Percentiles rank a stretch among this genome's conserved stretches.
Conservation (phyloP, 768 basidiomycete genomes). For the Tricholoma sp. region DNA sequence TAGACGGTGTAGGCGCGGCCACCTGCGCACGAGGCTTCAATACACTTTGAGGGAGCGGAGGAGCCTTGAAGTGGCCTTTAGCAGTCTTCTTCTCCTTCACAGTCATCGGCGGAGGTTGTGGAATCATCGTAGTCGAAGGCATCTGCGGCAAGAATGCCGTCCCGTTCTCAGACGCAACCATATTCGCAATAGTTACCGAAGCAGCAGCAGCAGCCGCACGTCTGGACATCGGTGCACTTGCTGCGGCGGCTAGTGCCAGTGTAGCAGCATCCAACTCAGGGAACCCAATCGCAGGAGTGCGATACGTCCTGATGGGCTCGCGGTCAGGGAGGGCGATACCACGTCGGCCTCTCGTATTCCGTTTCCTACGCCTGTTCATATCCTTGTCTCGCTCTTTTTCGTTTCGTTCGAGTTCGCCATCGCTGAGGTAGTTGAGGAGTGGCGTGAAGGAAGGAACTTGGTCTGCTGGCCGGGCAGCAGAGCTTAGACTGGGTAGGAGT, state of each 20-base stretch:
- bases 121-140: constrained; percentile 29
- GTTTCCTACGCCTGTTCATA: constrained; percentile 75
- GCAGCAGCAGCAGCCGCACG: constrained; percentile 87
- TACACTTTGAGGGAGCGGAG: constrained; percentile 47
- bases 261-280: constrained; percentile 72
- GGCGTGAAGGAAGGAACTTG: constrained; percentile 83
- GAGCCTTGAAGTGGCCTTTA: constrained; percentile 73
- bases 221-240: constrained; percentile 63
- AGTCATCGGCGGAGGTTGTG: constrained; percentile 14
- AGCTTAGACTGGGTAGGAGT: constrained; percentile 77
- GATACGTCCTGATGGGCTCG: constrained; percentile 86
- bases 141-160: constrained; percentile 48
- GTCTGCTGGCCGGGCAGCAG: constrained; percentile 68
- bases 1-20: constrained; percentile 56
- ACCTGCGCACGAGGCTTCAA: constrained; percentile 59
- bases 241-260: constrained; percentile 58
- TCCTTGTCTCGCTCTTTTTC: constrained; percentile 96
- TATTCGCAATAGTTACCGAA: constrained; percentile 79
- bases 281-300: constrained; percentile 84
- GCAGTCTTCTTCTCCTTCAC: constrained; percentile 15
- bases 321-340: constrained; percentile 88
- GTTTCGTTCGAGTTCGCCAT: constrained; percentile 81
- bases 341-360: constrained; percentile 75
- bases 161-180: constrained; percentile 91
- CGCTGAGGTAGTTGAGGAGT: constrained; percentile 81